Base-by-base conservation (phyloP, 805 yeast genomes). In the Spathaspora girioi region DNA sequence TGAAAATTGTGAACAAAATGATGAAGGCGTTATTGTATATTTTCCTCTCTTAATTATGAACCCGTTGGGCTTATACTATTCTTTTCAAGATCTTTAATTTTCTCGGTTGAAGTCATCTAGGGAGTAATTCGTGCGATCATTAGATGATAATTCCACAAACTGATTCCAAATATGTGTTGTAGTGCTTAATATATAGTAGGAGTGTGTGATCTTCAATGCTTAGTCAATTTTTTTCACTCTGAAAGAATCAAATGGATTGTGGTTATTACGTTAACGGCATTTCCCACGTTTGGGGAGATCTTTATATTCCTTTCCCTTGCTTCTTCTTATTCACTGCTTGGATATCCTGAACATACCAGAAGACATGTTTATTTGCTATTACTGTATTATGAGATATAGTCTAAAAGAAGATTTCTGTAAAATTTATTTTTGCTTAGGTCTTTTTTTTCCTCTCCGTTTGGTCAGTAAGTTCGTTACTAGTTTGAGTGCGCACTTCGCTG, bases 331-430 rank as follows among this genome's bases (percentile, higher is more conserved):
- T 35, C 40, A n/a, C 14, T 3, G 40, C 11, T 23, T 23, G 6
- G 32, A 12, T 29, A 43, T 17, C 8, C 15, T 47, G 46, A 52
- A 66, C 71, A 66, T 66, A 66, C 71, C 69, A 65, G 70, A 60
- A 59, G 70, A 66, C 71, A 66, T 66, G 54, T 53, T 65, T 63
- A 45, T 45, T 45, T 18, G 54, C 57, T 59, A 54, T 50, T 54
- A 45, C 46, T 41, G 38, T 47, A 46, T 47, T 35, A 19, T 38
- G 32, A 40, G 43, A 45, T 27, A 44, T 38, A 27, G 12, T 23
- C 26, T 45, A 45, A 18, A 49, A 40, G 43, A 46, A 49, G 38
- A 20, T 43, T 31, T 41, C 26, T 23, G 43, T 29, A 17, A 47
- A 47, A 47, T 48, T 48, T 38, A 43, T 48, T 35, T 31, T 45